These are phyloP conservation scores for Dictyostelium intermedium DNA, from an alignment of 78 protist genomes.

Conservation along the genomic window DNA sequence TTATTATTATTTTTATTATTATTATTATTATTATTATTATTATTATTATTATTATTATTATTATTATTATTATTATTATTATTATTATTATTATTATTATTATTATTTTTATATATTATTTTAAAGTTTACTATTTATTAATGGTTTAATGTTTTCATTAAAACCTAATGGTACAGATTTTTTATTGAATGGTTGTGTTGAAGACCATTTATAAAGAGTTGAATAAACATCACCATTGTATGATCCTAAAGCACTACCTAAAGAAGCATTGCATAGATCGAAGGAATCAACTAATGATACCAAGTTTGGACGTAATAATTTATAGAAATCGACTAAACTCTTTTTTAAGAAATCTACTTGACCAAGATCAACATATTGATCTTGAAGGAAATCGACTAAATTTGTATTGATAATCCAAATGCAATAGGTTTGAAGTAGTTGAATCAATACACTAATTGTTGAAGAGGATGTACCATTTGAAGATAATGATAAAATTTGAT, in stretches of 20 bases:
- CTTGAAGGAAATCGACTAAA: slow-evolving; percentile 2
- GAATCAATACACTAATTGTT: not conserved
- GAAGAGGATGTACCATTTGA: no score
- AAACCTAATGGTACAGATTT: not conserved
- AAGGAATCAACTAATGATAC: slow-evolving; percentile 82
- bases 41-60: no score
- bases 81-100: no score
- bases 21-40: no score
- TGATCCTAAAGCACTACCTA: slow-evolving; percentile 75
- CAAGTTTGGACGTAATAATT: slow-evolving; percentile 55
- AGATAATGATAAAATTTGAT: not conserved
- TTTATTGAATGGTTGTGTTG: slow-evolving; percentile 67
- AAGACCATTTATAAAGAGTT: slow-evolving; percentile 50
- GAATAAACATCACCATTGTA: slow-evolving; percentile 82
- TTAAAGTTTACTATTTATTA: not conserved
- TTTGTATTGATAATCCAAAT: slow-evolving; percentile 9
- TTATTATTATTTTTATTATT: no score
- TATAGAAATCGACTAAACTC: not conserved
- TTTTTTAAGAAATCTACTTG: not conserved
- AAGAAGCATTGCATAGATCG: slow-evolving; percentile 26
- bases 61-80: no score
- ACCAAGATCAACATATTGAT: not conserved
- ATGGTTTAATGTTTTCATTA: not conserved
- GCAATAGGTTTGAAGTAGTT: slow-evolving; percentile 26
- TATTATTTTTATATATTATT: not conserved